Conservation (phyloP, 2,329 filamentous ascomycete species). For the Aspergillus melleus region DNA sequence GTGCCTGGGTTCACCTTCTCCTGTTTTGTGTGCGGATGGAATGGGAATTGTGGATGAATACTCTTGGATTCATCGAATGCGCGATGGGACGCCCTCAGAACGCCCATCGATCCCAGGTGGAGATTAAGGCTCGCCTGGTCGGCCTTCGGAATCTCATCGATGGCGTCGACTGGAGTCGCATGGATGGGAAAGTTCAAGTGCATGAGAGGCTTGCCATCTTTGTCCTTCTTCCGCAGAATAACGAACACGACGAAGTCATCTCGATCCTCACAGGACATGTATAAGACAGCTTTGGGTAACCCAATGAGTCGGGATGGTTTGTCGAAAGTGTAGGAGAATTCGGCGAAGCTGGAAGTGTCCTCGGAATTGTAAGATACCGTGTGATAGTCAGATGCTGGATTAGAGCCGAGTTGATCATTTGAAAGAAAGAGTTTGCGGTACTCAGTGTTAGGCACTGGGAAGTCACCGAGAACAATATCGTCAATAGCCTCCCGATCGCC, state of each 20-base stretch:
- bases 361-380: constrained; percentile 37
- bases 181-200: constrained; percentile 48
- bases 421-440: constrained; percentile 36
- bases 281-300: constrained; percentile 48
- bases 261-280: constrained; percentile 44
- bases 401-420: constrained; percentile 10
- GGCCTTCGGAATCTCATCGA: constrained; percentile 30
- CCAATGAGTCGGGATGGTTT: constrained; percentile 46
- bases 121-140: constrained; percentile 43
- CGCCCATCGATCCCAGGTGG: constrained; percentile 45
- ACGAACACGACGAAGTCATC: constrained; percentile 51
- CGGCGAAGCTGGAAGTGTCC: constrained; percentile 15
- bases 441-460: constrained; percentile 35
- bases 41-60: constrained; percentile 34
- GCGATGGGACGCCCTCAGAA: constrained; percentile 48
- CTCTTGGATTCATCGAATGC: constrained; percentile 35
- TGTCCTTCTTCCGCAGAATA: constrained; percentile 47
- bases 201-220: constrained; percentile 43
- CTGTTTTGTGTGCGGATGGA: constrained; percentile 43
- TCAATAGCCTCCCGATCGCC: constrained; percentile 29
- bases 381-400: not conserved
- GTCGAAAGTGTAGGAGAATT: constrained; percentile 44
- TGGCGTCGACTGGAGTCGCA: constrained; percentile 31
- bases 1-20: constrained; percentile 44
- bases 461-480: constrained; percentile 35